Conservation (phyloP, 805 yeast genomes). For the Ogataea glucozyma region DNA sequence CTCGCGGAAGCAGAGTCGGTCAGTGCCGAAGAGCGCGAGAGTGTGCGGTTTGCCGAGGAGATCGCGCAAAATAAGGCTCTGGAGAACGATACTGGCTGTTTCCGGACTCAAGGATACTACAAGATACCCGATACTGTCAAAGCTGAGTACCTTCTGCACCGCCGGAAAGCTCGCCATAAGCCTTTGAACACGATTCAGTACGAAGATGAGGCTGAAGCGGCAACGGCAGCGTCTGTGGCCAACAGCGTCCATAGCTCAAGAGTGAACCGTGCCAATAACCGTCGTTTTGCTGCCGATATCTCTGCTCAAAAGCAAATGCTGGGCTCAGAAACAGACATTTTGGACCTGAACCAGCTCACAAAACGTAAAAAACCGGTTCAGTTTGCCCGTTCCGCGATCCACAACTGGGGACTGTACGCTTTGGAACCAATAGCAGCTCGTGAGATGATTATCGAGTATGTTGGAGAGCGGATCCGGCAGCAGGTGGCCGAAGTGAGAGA, state of each 20-base stretch:
- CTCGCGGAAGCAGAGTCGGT: constrained; percentile 25
- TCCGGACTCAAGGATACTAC: constrained; percentile 69
- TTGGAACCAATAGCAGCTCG: constrained; percentile 92
- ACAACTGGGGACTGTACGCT: constrained; percentile 97
- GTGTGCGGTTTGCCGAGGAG: constrained; percentile 32
- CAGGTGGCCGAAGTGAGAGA: constrained; percentile 94
- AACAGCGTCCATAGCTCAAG: constrained; percentile 67
- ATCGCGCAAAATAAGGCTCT: constrained; percentile 27
- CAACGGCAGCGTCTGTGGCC: constrained; percentile 25
- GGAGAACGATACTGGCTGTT: constrained; percentile 56
- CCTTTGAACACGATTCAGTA: constrained; percentile 74
- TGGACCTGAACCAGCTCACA: constrained; percentile 82
- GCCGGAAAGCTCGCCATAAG: constrained; percentile 62
- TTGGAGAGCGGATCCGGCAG: constrained; percentile 91
- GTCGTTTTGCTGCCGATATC: constrained; percentile 87
- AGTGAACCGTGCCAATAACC: constrained; percentile 80
- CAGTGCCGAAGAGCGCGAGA: constrained; percentile 29
- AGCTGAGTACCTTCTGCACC: constrained; percentile 77
- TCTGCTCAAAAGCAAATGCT: constrained; percentile 75
- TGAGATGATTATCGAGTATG: constrained; percentile 97
- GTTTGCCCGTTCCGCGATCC: constrained; percentile 96
- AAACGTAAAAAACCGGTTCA: constrained; percentile 91
- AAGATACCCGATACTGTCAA: constrained; percentile 75
- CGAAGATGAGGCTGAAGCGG: constrained; percentile 51
- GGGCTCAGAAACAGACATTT: constrained; percentile 78